phyloP scores from a whole-genome alignment of 768 basidiomycete genomes.

The Amanita pallidorosea region DNA sequence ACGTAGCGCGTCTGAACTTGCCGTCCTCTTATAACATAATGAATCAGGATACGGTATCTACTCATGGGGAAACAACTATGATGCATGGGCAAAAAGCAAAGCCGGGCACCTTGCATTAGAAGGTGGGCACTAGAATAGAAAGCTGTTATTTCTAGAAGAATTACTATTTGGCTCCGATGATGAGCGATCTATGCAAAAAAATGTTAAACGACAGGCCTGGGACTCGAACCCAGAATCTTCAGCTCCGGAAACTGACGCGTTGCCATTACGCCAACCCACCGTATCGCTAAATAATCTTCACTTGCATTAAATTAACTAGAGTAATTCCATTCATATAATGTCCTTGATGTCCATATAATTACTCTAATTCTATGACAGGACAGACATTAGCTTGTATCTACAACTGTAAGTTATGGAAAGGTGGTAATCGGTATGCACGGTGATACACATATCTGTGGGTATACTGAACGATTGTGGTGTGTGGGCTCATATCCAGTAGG shows the following conservation, averaged over 20 bases:
- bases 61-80: conserved; percentile 64
- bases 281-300: background rate
- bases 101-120: conserved; percentile 55
- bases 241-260: conserved; percentile 55
- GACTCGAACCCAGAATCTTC: conserved; percentile 56
- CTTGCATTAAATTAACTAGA: no score
- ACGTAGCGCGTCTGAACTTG: conserved; percentile 1
- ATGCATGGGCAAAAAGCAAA: conserved; percentile 66
- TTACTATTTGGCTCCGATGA: background rate
- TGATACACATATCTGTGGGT: no score
- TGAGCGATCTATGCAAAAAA: background rate
- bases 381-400: no score
- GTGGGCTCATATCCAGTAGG: no score
- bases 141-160: background rate
- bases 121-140: conserved; percentile 22
- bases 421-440: no score
- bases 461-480: no score
- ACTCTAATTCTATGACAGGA: no score
- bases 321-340: no score
- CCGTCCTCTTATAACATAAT: background rate
- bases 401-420: no score
- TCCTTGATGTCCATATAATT: no score
- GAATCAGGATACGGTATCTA: conserved; percentile 65
- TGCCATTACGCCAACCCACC: conserved; percentile 58
- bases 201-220: conserved; percentile 38